A percentile compares a stretch with the other conserved stretches of the same genome.
Evolutionary conservation across 441 rosid species (phyloP).

Genomic region (Aquilaria agallochum): DNA sequence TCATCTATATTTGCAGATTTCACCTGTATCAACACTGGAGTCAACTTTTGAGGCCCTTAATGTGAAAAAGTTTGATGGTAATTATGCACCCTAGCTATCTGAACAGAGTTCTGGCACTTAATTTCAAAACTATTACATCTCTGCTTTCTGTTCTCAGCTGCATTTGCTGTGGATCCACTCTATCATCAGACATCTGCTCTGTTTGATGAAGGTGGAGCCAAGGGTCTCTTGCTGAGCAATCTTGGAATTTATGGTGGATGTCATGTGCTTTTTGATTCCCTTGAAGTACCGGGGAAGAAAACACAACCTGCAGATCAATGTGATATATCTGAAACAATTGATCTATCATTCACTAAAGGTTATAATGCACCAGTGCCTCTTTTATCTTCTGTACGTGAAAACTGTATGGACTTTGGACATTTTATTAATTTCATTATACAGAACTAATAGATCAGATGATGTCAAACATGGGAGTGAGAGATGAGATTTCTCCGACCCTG

Average conservation of each 20-base stretch:
- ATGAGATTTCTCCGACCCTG: slow-evolving; percentile 82
- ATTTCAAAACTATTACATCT: slow-evolving; percentile 13
- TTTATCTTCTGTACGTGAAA: slow-evolving; percentile 3
- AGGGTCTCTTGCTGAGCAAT: slow-evolving; percentile 82
- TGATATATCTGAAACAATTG: slow-evolving; percentile 51
- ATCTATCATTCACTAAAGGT: slow-evolving; percentile 84
- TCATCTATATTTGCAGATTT: slow-evolving; percentile 49
- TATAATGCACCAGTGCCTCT: slow-evolving; percentile 14
- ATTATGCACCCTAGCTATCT: slow-evolving; percentile 19
- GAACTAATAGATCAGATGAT: slow-evolving; percentile 72
- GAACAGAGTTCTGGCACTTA: slow-evolving; percentile 13
- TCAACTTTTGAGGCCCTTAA: slow-evolving; percentile 83
- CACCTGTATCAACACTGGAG: slow-evolving; percentile 80
- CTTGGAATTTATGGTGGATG: slow-evolving; percentile 91
- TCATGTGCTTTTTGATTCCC: slow-evolving; percentile 88
- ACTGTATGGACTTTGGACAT: not conserved
- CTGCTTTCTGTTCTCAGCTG: slow-evolving; percentile 47
- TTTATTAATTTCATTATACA: slow-evolving; percentile 24
- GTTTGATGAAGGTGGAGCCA: slow-evolving; percentile 98
- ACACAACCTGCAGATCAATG: slow-evolving; percentile 36
- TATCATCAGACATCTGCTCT: slow-evolving; percentile 98
- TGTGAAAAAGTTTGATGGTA: slow-evolving; percentile 88
- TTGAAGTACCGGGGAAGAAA: slow-evolving; percentile 81
- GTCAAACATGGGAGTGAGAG: slow-evolving; percentile 45
- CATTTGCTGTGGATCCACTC: slow-evolving; percentile 93